Base-by-base conservation (phyloP, 164 flowering plant genomes). In the Houttuynia cordata region DNA sequence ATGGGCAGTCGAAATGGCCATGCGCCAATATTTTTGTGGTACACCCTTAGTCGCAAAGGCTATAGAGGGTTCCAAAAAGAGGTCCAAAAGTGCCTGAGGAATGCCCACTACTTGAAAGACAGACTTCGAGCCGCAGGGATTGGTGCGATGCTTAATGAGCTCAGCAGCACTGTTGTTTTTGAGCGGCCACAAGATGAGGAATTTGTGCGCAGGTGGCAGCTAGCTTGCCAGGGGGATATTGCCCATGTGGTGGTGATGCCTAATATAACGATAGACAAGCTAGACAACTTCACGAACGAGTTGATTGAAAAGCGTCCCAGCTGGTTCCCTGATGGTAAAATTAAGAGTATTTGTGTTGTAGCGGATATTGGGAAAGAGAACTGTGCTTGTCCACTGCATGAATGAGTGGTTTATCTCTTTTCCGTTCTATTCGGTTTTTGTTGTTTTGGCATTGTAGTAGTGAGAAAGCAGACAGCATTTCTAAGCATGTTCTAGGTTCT, bases 221-320 rank as follows among this genome's bases (percentile, higher is more conserved):
- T 91, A 3, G 97, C 96, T n/a, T 91, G 97, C 69, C 81, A 91
- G 69, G 88, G 96, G 21, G 85, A 83, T 63, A 88, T 91, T 57
- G 92, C 97, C 6, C 97, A 91, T 77, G 85, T 86, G 40, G 94
- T 91, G 64, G 97, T 91, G 60, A 88, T 91, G 97, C 97, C 97
- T 0, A 91, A 72, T 64, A 81, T 91, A 66, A 81, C 78, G 20
- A 67, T 88, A 24, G 92, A 88, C 47, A 88, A 88, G 81, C 74
- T 91, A 56, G 85, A 91, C 42, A 67, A 67, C 58, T 91, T 91
- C 75, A 65, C 85, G 73, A 72, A 72, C 14, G 92, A 86, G 56
- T 57, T 91, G n/a, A 34, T 77, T 47, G 67, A 83, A 45, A 73
- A 80, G 30, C 83, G 95, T 0, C 53, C 74, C 6, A 69, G 68